A percentile compares a stretch with the other conserved stretches of the same genome.
Evolutionary conservation across 306 rosid species (phyloP).

Genomic region (Malus sylvestris): DNA sequence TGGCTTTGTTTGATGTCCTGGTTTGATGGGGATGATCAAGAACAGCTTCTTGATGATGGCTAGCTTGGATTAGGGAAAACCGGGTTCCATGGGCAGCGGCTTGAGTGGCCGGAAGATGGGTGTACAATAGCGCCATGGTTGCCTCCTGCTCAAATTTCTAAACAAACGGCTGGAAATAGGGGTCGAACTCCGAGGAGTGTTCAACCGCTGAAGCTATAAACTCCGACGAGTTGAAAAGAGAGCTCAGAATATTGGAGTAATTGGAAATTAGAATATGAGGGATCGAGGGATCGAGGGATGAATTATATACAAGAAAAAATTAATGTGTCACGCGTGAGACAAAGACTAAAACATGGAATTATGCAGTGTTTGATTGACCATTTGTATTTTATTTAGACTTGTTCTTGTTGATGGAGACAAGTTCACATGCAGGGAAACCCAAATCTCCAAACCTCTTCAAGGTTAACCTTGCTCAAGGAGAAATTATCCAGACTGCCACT

Average conservation of each 20-base stretch:
- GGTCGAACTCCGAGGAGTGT: background rate
- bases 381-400: background rate
- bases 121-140: constrained; percentile 21
- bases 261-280: background rate
- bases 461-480: background rate
- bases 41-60: constrained; percentile 16
- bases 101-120: constrained; percentile 8
- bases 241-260: background rate
- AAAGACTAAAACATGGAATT: background rate
- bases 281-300: background rate
- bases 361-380: background rate
- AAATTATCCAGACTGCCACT: background rate
- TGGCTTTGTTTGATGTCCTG: constrained; percentile 15
- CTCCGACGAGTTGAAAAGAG: too few species aligned
- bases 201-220: background rate
- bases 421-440: background rate
- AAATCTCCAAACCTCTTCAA: background rate
- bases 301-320: background rate
- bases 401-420: background rate
- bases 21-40: constrained; percentile 11
- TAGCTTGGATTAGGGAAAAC: constrained; percentile 10
- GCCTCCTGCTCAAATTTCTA: background rate
- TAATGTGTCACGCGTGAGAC: constrained; percentile 5
- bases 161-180: background rate
- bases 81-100: background rate